Evolutionary conservation across 1,284 basidiomycete species (phyloP).

Genomic region (Volvariella surrecta): DNA sequence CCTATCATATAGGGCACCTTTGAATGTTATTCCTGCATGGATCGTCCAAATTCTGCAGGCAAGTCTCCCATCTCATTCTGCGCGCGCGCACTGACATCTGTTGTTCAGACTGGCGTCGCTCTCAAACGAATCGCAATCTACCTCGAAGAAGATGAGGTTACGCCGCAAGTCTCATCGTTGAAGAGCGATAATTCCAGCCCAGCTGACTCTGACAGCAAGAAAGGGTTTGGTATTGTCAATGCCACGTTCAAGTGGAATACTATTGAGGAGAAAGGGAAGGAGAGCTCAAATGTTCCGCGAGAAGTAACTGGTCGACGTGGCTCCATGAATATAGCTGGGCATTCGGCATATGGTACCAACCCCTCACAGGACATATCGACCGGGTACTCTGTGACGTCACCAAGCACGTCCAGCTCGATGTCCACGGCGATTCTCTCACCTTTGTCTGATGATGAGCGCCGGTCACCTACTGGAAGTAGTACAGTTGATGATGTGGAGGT

Average conservation of each 20-base stretch:
- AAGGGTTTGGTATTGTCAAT: constrained; percentile 53
- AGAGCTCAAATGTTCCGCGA: too few relatives aligned
- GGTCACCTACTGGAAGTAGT: constrained; percentile 8
- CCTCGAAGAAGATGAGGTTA: constrained; percentile 77
- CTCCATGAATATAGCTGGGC: too few relatives aligned
- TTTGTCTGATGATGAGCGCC: constrained; percentile 14
- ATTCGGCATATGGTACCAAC: too few relatives aligned
- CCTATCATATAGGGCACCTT: constrained; percentile 36
- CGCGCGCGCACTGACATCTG: constrained; percentile 7
- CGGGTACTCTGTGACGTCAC: too few relatives aligned
- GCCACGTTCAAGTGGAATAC: constrained; percentile 71
- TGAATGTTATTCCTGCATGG: constrained; percentile 64
- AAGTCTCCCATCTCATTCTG: constrained; percentile 1
- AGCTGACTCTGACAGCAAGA: constrained; percentile 20
- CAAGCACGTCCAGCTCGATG: neutral
- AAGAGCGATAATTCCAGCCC: constrained; percentile 30
- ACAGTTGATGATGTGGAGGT: constrained; percentile 3
- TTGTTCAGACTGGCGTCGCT: constrained; percentile 58
- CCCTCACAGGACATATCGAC: too few relatives aligned
- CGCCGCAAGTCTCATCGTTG: constrained; percentile 59
- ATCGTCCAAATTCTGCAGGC: constrained; percentile 57
- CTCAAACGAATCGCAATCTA: constrained; percentile 77
- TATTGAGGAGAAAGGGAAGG: constrained; percentile 29
- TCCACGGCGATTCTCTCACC: constrained; percentile 9
- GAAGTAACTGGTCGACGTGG: too few relatives aligned